Evolutionary conservation across 2,329 filamentous ascomycete species (phyloP).

Genomic region (Epichloe baconii): DNA sequence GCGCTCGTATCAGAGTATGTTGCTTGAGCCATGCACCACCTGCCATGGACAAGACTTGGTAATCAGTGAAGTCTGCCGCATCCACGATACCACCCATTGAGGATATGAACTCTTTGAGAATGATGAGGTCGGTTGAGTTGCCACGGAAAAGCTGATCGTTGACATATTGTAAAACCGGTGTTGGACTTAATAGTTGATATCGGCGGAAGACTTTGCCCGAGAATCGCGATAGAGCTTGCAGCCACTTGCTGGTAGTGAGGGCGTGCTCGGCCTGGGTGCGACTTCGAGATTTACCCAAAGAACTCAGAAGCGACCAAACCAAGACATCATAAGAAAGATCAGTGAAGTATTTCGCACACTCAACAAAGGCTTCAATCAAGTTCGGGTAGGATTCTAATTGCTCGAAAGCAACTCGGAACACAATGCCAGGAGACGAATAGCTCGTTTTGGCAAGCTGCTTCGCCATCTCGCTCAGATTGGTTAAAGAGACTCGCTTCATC

Average conservation of each 20-base stretch:
- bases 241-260: conserved; percentile 76
- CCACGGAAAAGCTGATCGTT: conserved; percentile 68
- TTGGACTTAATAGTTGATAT: conserved; percentile 71
- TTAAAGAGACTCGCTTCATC: conserved; percentile 79
- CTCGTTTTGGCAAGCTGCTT: conserved; percentile 85
- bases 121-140: conserved; percentile 81
- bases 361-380: conserved; percentile 85
- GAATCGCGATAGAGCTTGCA: conserved; percentile 81
- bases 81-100: conserved; percentile 91
- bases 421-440: conserved; percentile 76
- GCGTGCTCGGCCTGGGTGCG: conserved; percentile 50
- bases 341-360: conserved; percentile 90
- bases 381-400: conserved; percentile 94
- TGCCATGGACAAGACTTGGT: conserved; percentile 76
- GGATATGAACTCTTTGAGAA: conserved; percentile 78
- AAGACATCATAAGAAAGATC: conserved; percentile 85
- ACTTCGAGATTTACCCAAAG: conserved; percentile 49
- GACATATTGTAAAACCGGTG: conserved; percentile 81
- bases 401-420: conserved; percentile 77
- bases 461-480: conserved; percentile 76
- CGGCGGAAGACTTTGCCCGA: conserved; percentile 80
- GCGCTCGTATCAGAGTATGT: conserved; percentile 66
- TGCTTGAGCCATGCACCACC: conserved; percentile 69
- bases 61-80: conserved; percentile 75
- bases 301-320: conserved; percentile 80